Conservation (phyloP, 2,329 filamentous ascomycete genomes). For the Chaetomiaceae sp. region DNA sequence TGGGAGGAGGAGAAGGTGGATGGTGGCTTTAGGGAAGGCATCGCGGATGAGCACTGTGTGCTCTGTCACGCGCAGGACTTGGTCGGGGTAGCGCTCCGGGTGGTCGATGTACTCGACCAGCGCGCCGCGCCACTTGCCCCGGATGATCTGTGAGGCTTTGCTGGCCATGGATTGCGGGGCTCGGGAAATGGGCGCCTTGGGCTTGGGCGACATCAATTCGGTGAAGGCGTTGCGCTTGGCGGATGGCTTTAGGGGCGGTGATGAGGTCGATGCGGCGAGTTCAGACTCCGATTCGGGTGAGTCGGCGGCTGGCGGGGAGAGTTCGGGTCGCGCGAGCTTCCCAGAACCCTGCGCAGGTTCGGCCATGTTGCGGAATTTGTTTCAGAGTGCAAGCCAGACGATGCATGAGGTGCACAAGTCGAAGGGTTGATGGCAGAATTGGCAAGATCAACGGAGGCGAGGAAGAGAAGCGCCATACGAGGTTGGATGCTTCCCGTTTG, state of each 20-base stretch:
- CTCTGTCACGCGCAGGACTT: slow-evolving; percentile 60
- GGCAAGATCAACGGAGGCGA: too few species aligned
- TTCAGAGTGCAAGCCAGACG: too few species aligned
- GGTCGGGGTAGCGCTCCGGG: slow-evolving; percentile 54
- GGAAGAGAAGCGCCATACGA: too few species aligned
- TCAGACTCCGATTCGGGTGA: neutral
- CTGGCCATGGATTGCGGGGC: slow-evolving; percentile 5
- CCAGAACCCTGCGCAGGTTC: slow-evolving; percentile 15
- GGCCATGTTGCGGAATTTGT: slow-evolving; percentile 7
- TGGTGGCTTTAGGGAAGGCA: slow-evolving; percentile 73
- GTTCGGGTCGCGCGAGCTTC: slow-evolving; percentile 8
- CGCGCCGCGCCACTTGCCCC: slow-evolving; percentile 43
- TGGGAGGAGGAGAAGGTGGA: slow-evolving; percentile 85
- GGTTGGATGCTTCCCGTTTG: too few species aligned
- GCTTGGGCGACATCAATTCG: slow-evolving; percentile 48
- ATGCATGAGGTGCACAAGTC: too few species aligned
- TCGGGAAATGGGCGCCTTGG: slow-evolving; percentile 29
- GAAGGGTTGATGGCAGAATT: too few species aligned
- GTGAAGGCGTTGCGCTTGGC: slow-evolving; percentile 35
- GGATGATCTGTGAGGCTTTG: slow-evolving; percentile 13
- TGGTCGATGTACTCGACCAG: slow-evolving; percentile 61
- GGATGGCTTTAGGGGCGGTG: slow-evolving; percentile 19
- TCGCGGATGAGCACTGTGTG: slow-evolving; percentile 75
- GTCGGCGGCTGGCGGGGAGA: neutral
- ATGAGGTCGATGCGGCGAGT: neutral